A percentile compares a stretch with the other conserved stretches of the same genome.
Evolutionary conservation across 2,329 filamentous ascomycete species (phyloP).

Genomic region (Hymenoscyphus repandus): DNA sequence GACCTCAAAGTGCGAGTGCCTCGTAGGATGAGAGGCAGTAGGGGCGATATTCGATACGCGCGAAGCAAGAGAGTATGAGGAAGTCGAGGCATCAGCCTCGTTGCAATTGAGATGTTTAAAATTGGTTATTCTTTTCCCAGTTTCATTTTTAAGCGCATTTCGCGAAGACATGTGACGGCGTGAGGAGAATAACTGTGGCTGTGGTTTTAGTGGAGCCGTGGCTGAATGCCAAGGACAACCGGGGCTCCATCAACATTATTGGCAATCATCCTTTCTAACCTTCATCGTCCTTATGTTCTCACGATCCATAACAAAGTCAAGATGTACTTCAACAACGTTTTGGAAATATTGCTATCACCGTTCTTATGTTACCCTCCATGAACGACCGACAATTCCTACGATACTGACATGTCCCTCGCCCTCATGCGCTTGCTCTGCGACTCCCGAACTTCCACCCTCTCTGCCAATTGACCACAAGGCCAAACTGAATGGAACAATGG

Average conservation of each 20-base stretch:
- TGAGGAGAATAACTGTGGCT: background rate
- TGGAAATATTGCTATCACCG: background rate
- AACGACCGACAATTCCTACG: slow-evolving; percentile 23
- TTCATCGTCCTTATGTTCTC: slow-evolving; percentile 17
- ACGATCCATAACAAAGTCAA: slow-evolving; percentile 13
- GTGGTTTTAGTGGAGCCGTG: background rate
- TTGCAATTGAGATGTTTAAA: no score
- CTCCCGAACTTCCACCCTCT: slow-evolving; percentile 56
- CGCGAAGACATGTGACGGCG: background rate
- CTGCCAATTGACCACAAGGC: slow-evolving; percentile 70
- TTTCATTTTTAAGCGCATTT: background rate
- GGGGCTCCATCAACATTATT: background rate
- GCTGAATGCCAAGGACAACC: background rate
- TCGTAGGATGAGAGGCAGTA: slow-evolving; percentile 56
- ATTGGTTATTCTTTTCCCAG: background rate
- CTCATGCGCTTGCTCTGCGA: slow-evolving; percentile 69
- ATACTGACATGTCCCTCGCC: slow-evolving; percentile 60
- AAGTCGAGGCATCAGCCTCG: slow-evolving; percentile 54
- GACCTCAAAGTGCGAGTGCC: slow-evolving; percentile 58
- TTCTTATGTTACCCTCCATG: slow-evolving; percentile 3
- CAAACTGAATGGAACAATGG: slow-evolving; percentile 70
- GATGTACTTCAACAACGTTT: slow-evolving; percentile 7
- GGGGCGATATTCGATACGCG: slow-evolving; percentile 48
- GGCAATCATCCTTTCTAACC: background rate
- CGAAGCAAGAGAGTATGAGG: slow-evolving; percentile 50